Conservation (phyloP, 768 basidiomycete species). For the Coprinopsis marcescibilis region DNA sequence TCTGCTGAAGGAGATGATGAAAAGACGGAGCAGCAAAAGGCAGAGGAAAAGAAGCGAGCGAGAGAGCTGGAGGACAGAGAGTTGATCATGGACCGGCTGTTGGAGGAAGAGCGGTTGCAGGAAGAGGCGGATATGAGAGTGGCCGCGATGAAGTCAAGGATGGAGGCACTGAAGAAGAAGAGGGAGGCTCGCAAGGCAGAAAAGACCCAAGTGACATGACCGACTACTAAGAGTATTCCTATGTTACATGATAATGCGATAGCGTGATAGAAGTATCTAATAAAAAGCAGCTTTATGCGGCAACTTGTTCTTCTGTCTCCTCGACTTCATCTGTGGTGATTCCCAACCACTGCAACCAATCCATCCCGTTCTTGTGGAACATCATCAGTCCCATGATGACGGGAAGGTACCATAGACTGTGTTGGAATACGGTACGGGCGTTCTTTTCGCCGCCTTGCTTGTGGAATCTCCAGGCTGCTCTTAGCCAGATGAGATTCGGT, state of each 20-base stretch:
- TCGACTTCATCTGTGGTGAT: constrained; percentile 24
- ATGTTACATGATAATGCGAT: no score
- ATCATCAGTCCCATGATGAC: constrained; percentile 89
- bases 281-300: neutral
- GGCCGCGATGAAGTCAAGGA: constrained; percentile 50
- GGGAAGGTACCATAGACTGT: constrained; percentile 87
- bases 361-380: constrained; percentile 84
- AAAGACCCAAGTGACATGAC: neutral
- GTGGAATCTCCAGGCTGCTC: constrained; percentile 75
- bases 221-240: no score
- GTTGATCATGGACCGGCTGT: constrained; percentile 76
- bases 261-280: neutral
- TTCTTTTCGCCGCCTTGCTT: constrained; percentile 63
- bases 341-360: constrained; percentile 66
- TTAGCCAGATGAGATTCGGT: constrained; percentile 67
- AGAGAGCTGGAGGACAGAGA: constrained; percentile 72
- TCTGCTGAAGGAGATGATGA: constrained; percentile 25
- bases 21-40: constrained; percentile 34
- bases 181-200: constrained; percentile 24
- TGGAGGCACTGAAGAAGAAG: constrained; percentile 50
- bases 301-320: constrained; percentile 7
- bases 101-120: constrained; percentile 83
- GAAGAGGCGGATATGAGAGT: constrained; percentile 85
- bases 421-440: constrained; percentile 73
- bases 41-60: constrained; percentile 34